Evolutionary conservation across 2,329 filamentous ascomycete species (phyloP).

Genomic region (Fusarium xylarioides): DNA sequence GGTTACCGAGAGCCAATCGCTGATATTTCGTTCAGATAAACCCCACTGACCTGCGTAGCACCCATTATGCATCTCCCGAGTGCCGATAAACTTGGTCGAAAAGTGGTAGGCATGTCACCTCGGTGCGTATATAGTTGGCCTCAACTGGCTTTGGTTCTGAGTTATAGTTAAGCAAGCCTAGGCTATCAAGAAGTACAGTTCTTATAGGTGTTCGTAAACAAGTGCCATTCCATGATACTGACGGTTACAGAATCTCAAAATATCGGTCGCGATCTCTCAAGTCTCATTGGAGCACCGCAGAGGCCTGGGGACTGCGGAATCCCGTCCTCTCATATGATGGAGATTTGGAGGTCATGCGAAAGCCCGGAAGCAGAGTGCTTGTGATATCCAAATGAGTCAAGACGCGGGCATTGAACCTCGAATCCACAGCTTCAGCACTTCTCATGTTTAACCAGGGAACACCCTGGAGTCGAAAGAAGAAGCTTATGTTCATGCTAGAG

Average conservation of each 20-base stretch:
- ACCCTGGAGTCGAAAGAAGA: rapidly evolving
- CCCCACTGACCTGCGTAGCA: neutral
- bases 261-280: neutral
- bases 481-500: neutral
- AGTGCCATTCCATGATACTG: no score
- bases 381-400: neutral
- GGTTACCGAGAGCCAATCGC: neutral
- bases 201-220: neutral
- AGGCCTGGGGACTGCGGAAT: no score
- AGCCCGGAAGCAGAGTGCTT: neutral
- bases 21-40: neutral
- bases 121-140: no score
- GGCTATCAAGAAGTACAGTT: neutral
- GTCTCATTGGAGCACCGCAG: neutral
- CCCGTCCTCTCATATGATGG: no score
- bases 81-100: no score
- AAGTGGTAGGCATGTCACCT: no score
- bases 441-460: neutral
- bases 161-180: neutral
- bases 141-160: neutral
- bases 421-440: neutral
- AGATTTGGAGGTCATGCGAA: neutral
- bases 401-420: neutral
- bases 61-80: no score
- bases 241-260: neutral